Base-by-base conservation (phyloP, 164 flowering plant genomes). In the Dillenia suffruticosa region DNA sequence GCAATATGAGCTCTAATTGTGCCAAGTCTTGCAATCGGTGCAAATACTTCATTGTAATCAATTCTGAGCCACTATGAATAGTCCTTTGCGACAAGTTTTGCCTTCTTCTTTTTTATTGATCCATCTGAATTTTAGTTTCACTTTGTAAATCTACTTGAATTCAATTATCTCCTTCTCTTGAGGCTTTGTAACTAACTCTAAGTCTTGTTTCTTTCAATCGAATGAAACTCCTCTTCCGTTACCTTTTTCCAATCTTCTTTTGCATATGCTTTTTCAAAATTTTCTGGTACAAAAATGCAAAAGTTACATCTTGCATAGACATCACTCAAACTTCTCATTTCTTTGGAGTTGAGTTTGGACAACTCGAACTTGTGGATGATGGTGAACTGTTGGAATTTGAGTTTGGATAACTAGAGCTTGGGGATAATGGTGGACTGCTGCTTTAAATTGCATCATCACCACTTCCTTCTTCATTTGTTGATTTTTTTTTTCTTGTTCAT, bases 321-420 rank as follows among this genome's bases (percentile, higher is more conserved):
- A 10, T 53, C 24, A 19, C 56, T 53, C 43, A 53, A 53, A 22
- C 14, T 53, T 12, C 24, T 53, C 56, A 53, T 53, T 53, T 53
- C 5, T 13, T 53, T 53, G 56, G 56, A 53, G 56, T 53, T 53
- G 0, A 53, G 43, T 13, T 53, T 53, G 40, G 56, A 16, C 3
- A 14, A 17, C 32, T 10, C 40, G 12, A 17, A 16, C 32, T 17
- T 17, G 56, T 10, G 0, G 1, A 9, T 17, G 40, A 9, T 10
- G 56, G 19, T 17, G 56, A 2, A 17, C 5, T 26, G 3, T 3
- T 26, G 2, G 32, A 26, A 26, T 26, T 26, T 1, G 3, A 26
- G 32, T 2, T 26, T 26, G 32, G 32, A 26, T 26, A 26, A 26
- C 32, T 26, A 0, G 3, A 26, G 1, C 3, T 26, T 26, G 5